Conservation (phyloP, 139 green algal genomes). For the Trebouxia sp. region DNA sequence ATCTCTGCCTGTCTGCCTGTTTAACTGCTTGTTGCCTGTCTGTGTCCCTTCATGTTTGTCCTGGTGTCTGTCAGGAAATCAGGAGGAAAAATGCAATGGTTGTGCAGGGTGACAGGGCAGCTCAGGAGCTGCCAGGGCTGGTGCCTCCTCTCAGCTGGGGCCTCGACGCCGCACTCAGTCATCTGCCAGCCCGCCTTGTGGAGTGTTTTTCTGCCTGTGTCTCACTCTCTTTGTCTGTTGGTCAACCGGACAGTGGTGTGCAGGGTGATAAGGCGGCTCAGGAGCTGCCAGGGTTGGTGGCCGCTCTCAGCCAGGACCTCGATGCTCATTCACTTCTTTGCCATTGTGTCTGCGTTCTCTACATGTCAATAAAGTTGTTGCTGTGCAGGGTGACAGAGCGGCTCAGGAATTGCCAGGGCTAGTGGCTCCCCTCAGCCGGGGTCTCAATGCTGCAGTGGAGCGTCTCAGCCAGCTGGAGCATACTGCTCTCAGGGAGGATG, state of each 20-base stretch:
- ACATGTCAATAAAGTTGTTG: too few relatives aligned
- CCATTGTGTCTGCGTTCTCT: too few relatives aligned
- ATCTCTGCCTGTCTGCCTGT: neutral
- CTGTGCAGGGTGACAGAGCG: neutral
- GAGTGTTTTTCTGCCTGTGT: too few relatives aligned
- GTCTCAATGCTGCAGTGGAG: slow-evolving; percentile 5
- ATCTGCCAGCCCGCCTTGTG: too few relatives aligned
- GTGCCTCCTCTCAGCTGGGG: neutral
- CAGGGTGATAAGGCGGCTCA: neutral
- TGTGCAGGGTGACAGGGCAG: too few relatives aligned
- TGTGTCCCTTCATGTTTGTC: neutral
- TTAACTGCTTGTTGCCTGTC: neutral
- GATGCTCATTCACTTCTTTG: neutral
- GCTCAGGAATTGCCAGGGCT: slow-evolving; percentile 2
- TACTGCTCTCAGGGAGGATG: neutral
- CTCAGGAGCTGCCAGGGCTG: neutral
- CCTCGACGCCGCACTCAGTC: neutral
- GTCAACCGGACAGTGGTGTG: too few relatives aligned
- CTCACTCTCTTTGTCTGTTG: too few relatives aligned
- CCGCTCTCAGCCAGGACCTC: neutral
- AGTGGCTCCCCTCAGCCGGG: slow-evolving; percentile 1
- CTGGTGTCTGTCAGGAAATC: too few relatives aligned
- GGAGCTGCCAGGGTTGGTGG: neutral
- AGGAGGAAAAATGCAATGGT: too few relatives aligned
- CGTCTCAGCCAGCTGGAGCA: neutral